A percentile compares a stretch with the other conserved stretches of the same genome.
Conservation (phyloP, 2,329 filamentous ascomycete species). For the Escovopsis sp. region DNA sequence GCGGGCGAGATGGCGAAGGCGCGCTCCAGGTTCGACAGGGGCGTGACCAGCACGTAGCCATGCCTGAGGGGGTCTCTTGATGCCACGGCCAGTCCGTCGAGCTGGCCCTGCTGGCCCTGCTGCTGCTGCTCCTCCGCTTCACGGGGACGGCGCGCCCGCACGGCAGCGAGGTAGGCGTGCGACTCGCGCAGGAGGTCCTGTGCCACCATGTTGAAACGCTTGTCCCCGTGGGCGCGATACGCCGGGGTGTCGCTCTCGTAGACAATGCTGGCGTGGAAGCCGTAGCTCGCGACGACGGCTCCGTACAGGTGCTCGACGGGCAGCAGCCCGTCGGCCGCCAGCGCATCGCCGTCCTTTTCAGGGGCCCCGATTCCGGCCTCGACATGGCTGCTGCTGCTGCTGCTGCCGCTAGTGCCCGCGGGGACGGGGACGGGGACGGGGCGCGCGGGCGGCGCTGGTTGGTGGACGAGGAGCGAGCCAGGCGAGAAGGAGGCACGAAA, state of each 20-base stretch:
- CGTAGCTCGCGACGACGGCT: conserved; percentile 79
- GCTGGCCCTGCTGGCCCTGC: too few relatives aligned
- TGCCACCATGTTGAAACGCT: conserved; percentile 76
- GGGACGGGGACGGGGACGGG: too few relatives aligned
- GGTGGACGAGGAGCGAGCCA: conserved; percentile 35
- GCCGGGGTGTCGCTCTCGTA: conserved; percentile 78
- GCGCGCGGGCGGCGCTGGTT: conserved; percentile 1
- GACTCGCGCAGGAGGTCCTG: conserved; percentile 49
- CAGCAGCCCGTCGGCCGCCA: conserved; percentile 15
- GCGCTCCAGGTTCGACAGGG: conserved; percentile 71
- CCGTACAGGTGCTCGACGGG: conserved; percentile 41
- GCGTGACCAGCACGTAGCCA: conserved; percentile 60
- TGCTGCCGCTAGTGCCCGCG: neutral
- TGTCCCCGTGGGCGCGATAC: conserved; percentile 61
- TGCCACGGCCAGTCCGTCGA: conserved; percentile 5
- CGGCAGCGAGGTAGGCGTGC: conserved; percentile 33
- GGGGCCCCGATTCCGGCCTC: too few relatives aligned
- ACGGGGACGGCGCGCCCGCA: conserved; percentile 18
- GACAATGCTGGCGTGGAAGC: conserved; percentile 75
- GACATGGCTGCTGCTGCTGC: neutral
- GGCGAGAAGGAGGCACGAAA: conserved; percentile 49
- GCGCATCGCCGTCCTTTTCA: neutral
- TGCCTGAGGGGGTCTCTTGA: conserved; percentile 33
- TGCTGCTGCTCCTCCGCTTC: neutral
- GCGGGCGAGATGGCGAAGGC: conserved; percentile 69